These are phyloP conservation scores for Digitaria exilis DNA, from an alignment of 202 grass and related monocot genomes.

Conservation along the genomic window DNA sequence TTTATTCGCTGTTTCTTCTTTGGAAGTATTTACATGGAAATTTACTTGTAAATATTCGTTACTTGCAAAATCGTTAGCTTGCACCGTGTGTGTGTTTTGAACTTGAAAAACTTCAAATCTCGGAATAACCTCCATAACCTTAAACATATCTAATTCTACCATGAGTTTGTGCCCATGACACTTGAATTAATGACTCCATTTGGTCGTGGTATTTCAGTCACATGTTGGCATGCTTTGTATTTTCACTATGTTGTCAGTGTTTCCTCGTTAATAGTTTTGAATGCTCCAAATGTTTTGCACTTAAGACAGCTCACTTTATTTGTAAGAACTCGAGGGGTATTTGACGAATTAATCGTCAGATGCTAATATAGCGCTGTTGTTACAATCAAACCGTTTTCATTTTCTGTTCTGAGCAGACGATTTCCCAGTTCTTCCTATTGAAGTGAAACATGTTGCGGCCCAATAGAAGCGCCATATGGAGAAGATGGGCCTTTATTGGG, in stretches of 20 bases:
- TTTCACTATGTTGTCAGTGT: neutral
- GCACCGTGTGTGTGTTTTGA: neutral
- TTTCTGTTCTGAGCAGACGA: neutral
- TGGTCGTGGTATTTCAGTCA: neutral
- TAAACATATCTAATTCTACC: neutral
- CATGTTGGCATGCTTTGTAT: neutral
- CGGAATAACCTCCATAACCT: neutral
- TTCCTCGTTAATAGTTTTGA: neutral
- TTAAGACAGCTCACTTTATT: neutral
- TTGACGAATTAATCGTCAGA: neutral
- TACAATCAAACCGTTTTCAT: neutral
- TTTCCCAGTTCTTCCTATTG: slow-evolving; percentile 36
- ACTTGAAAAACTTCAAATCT: neutral
- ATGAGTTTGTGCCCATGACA: neutral
- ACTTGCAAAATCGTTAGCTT: neutral
- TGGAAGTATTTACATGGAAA: neutral
- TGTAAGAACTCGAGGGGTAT: neutral
- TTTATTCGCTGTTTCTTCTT: neutral
- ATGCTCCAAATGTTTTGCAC: neutral
- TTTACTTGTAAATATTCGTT: no score
- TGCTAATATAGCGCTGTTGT: neutral
- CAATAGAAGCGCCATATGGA: neutral
- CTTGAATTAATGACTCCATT: neutral
- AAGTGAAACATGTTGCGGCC: slow-evolving; percentile 32
- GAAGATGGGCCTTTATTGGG: neutral